These are phyloP conservation scores for Aurifilum marmelostoma DNA, from an alignment of 2,329 filamentous ascomycete genomes.

Conservation along the genomic window DNA sequence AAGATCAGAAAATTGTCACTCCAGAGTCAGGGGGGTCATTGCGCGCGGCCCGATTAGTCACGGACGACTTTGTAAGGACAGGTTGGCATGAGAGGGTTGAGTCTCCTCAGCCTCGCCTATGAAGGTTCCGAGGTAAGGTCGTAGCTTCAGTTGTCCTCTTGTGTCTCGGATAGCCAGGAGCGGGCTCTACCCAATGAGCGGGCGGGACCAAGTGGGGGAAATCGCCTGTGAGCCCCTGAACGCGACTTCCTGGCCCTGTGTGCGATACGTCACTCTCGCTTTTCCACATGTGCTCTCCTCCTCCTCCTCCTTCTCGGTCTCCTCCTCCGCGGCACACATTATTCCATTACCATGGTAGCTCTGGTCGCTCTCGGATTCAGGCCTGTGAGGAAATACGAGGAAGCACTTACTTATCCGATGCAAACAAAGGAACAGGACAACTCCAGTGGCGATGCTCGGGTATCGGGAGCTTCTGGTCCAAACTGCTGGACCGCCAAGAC, in stretches of 20 bases:
- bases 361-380: too few species aligned
- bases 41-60: conserved; percentile 29
- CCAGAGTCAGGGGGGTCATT: conserved; percentile 16
- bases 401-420: neutral
- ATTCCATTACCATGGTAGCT: neutral
- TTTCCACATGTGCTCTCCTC: neutral
- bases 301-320: too few species aligned
- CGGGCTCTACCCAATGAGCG: conserved; percentile 2
- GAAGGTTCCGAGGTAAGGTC: neutral
- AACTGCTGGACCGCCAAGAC: conserved; percentile 4
- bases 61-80: conserved; percentile 20
- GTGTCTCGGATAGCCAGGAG: neutral
- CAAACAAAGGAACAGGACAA: conserved; percentile 11
- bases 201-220: neutral
- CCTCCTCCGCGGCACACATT: neutral
- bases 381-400: neutral
- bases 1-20: too few species aligned
- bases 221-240: neutral
- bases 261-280: neutral
- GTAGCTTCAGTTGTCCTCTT: neutral
- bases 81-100: conserved; percentile 27
- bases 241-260: neutral
- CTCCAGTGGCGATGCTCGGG: neutral
- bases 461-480: conserved; percentile 5
- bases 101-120: conserved; percentile 28